Evolutionary conservation across 2,329 filamentous ascomycete species (phyloP), one percentile per base, ranked within the genome.

Genomic region (Fusarium irregulare): DNA sequence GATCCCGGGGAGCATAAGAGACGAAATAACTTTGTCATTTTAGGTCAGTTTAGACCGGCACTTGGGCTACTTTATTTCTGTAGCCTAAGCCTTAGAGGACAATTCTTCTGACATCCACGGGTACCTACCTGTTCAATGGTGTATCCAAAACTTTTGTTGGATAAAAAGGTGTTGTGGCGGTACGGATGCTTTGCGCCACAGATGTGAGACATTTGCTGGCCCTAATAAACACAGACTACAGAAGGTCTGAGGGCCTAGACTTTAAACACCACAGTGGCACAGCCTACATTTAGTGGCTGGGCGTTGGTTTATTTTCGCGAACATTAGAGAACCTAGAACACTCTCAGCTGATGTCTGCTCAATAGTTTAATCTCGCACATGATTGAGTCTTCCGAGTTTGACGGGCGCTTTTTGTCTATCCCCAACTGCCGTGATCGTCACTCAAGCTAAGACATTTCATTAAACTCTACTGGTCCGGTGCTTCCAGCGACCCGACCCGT

Each of bases 381-480:
- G 44, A 18, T 18, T 12, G 8, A 7, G 14, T n/a, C 11, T 49
- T 18, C 18, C 12, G 12, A 13, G 10, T 14, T 10, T 13, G 3
- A 25, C 20, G 34, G 34, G 34, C 11, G 11, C 6, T 23, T 13
- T 28, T 30, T 6, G 20, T 34, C 20, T 11, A 32, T 18, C 47
- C n/a, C 23, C 32, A 53, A 42, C 5, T 53, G 34, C 34, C 34
- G 32, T 28, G 49, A 53, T 53, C 49, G 5, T 4, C 49, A 6
- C n/a, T 6, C 12, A 16, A 12, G 25, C 25, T 42, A 27, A 34
- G 58, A 47, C 27, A 20, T 37, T 30, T 42, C 40, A 65, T 65
- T 46, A 65, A 65, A 65, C 62, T 65, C 18, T 59, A 28, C 28
- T 27, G 4, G 4, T 14, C 60, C 60, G 60, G 30, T 44, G 21